Evolutionary conservation across 2,329 filamentous ascomycete species (phyloP).

Genomic region (Ceratocystis albifundus): DNA sequence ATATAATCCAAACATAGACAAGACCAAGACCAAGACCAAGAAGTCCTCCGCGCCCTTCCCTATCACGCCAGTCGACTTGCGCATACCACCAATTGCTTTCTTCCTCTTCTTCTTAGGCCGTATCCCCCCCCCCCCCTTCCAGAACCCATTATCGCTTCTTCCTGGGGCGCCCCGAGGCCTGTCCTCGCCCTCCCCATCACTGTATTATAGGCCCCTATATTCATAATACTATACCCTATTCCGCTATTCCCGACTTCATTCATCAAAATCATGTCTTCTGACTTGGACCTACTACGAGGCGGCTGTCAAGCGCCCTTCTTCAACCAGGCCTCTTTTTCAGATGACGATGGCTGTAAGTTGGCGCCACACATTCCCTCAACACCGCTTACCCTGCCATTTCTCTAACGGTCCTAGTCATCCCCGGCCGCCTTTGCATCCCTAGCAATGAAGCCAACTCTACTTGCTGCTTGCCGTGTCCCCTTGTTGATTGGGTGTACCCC

Average conservation of each 20-base stretch:
- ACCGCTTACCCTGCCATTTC: neutral
- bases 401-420: constrained; percentile 37
- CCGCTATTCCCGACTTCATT: too few relatives aligned
- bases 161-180: neutral
- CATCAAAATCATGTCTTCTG: constrained; percentile 15
- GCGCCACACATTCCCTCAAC: neutral
- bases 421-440: constrained; percentile 44
- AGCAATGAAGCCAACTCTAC: constrained; percentile 35
- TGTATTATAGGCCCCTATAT: neutral
- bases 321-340: constrained; percentile 19
- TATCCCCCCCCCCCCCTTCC: too few relatives aligned
- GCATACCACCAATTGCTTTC: neutral
- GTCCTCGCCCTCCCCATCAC: neutral
- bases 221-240: neutral
- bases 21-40: neutral
- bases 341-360: constrained; percentile 24
- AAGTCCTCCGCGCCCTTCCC: neutral
- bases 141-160: neutral
- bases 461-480: constrained; percentile 86
- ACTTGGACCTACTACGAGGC: constrained; percentile 20
- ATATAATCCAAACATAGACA: neutral
- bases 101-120: neutral
- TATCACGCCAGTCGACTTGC: neutral
- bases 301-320: constrained; percentile 23
- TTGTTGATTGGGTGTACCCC: constrained; percentile 63